Conservation (phyloP, 768 basidiomycete species). For the Pisolithus tinctorius region DNA sequence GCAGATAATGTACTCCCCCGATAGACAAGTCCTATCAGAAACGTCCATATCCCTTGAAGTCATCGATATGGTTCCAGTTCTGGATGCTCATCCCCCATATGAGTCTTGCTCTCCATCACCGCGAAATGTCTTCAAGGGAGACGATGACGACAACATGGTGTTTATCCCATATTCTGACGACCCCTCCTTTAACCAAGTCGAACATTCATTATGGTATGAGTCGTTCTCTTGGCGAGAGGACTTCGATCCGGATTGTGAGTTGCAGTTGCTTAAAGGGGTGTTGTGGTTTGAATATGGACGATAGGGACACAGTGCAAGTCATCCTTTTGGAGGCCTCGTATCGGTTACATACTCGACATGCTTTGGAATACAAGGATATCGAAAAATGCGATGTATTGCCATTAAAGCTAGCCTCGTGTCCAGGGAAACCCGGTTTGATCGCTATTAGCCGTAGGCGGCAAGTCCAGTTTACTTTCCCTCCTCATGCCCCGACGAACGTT, state of each 20-base stretch:
- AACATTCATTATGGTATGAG: slow-evolving; percentile 37
- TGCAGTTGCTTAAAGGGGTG: neutral
- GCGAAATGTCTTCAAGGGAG: slow-evolving; percentile 45
- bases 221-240: slow-evolving; percentile 46
- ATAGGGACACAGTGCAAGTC: slow-evolving; percentile 35
- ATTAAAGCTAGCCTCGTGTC: slow-evolving; percentile 23
- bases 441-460: slow-evolving; percentile 17
- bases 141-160: slow-evolving; percentile 49
- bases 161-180: slow-evolving; percentile 65
- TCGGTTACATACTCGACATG: slow-evolving; percentile 32
- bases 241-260: slow-evolving; percentile 37
- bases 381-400: slow-evolving; percentile 46
- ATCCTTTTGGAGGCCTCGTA: slow-evolving; percentile 44
- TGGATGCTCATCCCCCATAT: slow-evolving; percentile 36
- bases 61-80: slow-evolving; percentile 2
- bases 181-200: slow-evolving; percentile 36
- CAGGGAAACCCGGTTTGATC: slow-evolving; percentile 22
- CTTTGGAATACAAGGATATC: slow-evolving; percentile 37
- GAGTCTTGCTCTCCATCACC: slow-evolving; percentile 49
- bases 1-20: slow-evolving; percentile 11
- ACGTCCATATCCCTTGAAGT: slow-evolving; percentile 12
- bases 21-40: slow-evolving; percentile 7
- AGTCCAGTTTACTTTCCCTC: slow-evolving; percentile 16
- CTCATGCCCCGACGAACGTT: slow-evolving; percentile 3
- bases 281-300: slow-evolving; percentile 16